Base-by-base conservation (phyloP, 2,329 filamentous ascomycete genomes). In the Penicillium sp. region DNA sequence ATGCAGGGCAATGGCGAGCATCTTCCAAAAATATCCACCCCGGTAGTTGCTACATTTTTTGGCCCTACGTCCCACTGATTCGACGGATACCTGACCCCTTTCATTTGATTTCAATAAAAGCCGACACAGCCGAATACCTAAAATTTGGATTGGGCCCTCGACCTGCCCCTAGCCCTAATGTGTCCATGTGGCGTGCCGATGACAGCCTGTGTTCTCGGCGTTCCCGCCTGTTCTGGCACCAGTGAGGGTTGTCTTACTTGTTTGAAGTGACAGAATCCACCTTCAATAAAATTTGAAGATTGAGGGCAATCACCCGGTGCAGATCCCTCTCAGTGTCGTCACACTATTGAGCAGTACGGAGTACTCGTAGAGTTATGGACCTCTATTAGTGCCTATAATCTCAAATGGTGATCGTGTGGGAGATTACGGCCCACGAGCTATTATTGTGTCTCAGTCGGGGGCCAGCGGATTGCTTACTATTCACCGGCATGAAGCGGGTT, bases 91-190 rank as follows among this genome's bases (percentile, higher is more conserved):
- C 49, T 48, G 38, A 14, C 44, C 44, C 38, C 38, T 36, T 48
- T 29, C 31, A 40, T 18, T n/a, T 4, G 29, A 16, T 13, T 49
- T 43, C 32, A 18, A 45, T 13, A 18, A 16, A 36, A 49, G 38
- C 50, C 50, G 38, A 38, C 38, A 38, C 16, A 53, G 29, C 50
- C 50, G 50, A 29, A 48, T 38, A 9, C 45, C 29, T 49, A 16
- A 49, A 43, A 47, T 40, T 40, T 27, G 49, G 22, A 47, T 44
- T 44, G 43, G 18, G 21, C 22, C 10, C 34, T 46, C 32, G 3
- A 11, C 34, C 36, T 16, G 9, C 16, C 43, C 34, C 45, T 53
- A 53, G 13, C 5, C 50, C 45, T 8, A 48, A 29, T 53, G 3
- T 3, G 45, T 21, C n/a, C 22, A 49, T 22, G 36, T 43, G 50